Evolutionary conservation across 208 protist genomes (phyloP), one percentile per base, ranked within the genome.

Genomic region (Leishmania guyanensis): DNA sequence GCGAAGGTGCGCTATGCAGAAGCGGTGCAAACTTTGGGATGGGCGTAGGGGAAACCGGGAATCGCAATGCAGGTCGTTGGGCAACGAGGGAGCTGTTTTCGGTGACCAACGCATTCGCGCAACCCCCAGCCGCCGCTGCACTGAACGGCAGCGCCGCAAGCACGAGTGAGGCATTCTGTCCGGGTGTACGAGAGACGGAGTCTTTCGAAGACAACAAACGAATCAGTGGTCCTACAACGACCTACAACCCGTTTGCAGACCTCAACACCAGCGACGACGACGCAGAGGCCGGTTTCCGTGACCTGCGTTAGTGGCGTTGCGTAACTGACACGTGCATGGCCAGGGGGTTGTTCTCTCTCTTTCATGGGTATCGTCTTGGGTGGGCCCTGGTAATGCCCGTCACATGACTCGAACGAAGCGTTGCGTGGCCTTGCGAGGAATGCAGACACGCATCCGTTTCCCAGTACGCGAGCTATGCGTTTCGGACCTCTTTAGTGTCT

Each of bases 181-280:
- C 39, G 17, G 33, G 33, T 33, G 39, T 53, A 48, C 9, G 39
- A 0, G 36, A 14, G 39, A 33, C 39, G 20, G 54, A 50, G 71
- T 46, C 51, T 46, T 17, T n/a, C 16, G 33, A 60, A 1, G 39
- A 14, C 16, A 22, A 10, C 56, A 50, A 50, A 0, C 0, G 0
- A 1, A 39, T 9, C 51, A 54, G 36, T 46, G 20, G 39, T 46
- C 39, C 70, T 33, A 48, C 33, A 33, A 12, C 64, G 48, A 14
- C 71, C 33, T 78, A 77, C 78, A 86, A 86, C 65, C 77, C 77
- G 12, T 81, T 82, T 62, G 77, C 72, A 3, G 79, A 82, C 48
- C 64, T 82, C 50, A 53, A 77, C 8, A 36, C 17, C 29, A 60
- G 75, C 50, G 80, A 36, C 26, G 83, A 77, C 20, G 79, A 80